A percentile compares a stretch with the other conserved stretches of the same genome.
Evolutionary conservation across 1,284 basidiomycete genomes (phyloP).

Genomic region (Coniferiporia sulphurascens): DNA sequence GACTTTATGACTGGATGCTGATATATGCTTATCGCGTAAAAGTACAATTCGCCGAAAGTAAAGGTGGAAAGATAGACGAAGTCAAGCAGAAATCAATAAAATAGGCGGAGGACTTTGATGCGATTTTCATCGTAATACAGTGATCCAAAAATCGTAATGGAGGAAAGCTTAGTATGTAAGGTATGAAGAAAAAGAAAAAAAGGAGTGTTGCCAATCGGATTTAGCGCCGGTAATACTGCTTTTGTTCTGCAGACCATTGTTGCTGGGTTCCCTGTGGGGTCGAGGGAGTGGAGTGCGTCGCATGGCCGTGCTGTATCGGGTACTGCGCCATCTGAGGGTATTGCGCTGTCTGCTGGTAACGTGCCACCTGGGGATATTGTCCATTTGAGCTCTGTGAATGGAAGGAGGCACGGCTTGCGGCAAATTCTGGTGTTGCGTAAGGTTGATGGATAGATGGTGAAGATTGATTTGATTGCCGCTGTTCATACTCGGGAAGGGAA

Average conservation of each 20-base stretch:
- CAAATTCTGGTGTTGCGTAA: conserved; percentile 6
- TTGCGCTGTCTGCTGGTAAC: conserved; percentile 1
- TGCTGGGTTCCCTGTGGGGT: background rate
- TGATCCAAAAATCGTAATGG: background rate
- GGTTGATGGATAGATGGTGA: background rate
- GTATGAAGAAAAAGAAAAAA: background rate
- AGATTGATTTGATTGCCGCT: conserved; percentile 1
- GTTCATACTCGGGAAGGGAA: conserved; percentile 8
- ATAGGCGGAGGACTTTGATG: background rate
- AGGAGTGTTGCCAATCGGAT: background rate
- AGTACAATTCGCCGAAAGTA: background rate
- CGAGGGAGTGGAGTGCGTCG: background rate
- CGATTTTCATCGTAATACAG: background rate
- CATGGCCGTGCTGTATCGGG: conserved; percentile 4
- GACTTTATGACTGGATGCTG: background rate
- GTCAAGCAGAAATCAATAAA: background rate
- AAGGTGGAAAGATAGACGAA: background rate
- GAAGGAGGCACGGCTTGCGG: conserved; percentile 11
- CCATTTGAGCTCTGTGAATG: conserved; percentile 4
- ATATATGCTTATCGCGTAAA: background rate
- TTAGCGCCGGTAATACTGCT: conserved; percentile 8
- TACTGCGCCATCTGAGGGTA: conserved; percentile 7
- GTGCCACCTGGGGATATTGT: too few relatives aligned
- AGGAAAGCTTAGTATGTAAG: background rate
- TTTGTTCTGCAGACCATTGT: conserved; percentile 10